Conservation (phyloP, 257 asterid genomes). For the Leonotis leonurus region DNA sequence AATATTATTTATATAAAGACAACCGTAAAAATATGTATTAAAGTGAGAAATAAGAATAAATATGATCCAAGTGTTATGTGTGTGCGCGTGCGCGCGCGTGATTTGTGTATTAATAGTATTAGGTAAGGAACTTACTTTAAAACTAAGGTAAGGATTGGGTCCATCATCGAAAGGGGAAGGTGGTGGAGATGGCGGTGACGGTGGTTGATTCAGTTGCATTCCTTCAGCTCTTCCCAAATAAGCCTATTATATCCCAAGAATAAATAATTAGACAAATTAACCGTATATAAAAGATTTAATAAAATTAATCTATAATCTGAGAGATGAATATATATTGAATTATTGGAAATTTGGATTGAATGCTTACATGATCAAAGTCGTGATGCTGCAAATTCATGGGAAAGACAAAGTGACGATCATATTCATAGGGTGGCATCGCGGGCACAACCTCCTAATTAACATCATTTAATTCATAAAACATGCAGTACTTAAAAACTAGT, state of each 20-base stretch:
- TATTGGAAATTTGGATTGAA: background rate
- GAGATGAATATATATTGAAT: background rate
- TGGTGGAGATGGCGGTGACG: background rate
- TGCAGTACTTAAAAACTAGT: too few relatives aligned
- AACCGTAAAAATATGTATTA: too few relatives aligned
- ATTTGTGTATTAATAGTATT: too few relatives aligned
- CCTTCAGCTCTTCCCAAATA: background rate
- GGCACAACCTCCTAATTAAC: background rate
- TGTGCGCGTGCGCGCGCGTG: background rate
- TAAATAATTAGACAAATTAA: too few relatives aligned
- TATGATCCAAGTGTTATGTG: too few relatives aligned
- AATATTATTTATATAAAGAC: too few relatives aligned
- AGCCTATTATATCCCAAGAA: too few relatives aligned
- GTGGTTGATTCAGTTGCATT: background rate
- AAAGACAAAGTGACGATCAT: background rate
- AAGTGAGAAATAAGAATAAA: too few relatives aligned
- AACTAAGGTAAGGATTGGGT: slow-evolving; percentile 6
- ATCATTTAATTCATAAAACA: background rate
- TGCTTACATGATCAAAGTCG: slow-evolving; percentile 13
- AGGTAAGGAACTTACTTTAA: background rate
- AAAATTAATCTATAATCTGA: too few relatives aligned
- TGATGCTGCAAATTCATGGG: background rate
- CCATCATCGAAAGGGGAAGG: slow-evolving; percentile 1
- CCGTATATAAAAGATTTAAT: too few relatives aligned
- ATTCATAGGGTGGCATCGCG: background rate